Evolutionary conservation across 441 rosid species (phyloP), one percentile per base, ranked within the genome.

Genomic region (Croton laevigatus): DNA sequence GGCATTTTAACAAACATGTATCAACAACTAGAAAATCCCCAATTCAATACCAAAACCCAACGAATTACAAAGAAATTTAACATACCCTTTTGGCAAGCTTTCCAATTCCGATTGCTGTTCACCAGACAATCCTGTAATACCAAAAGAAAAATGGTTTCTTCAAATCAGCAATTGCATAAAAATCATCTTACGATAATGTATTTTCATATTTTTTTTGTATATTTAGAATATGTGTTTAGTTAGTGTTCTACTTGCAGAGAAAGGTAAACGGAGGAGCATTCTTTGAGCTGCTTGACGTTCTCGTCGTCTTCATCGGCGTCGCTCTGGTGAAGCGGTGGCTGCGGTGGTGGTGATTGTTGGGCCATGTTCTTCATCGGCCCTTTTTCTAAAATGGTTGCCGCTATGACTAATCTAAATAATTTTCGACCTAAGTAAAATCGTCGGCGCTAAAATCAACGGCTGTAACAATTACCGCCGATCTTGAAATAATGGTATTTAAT

Each of bases 201-300:
- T 64, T 0, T 52, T 19, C 13, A 8, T 13, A 49, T 16, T 13
- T 13, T n/a, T 49, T 55, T 4, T 8, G 13, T 22, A n/a, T 27
- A 3, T 12, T n/a, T 34, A 13, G 22, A 58, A 9, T 3, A 17
- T 27, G 20, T 2, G 16, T 14, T 53, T 10, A 13, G 4, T 51
- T 19, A 8, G 3, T 17, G 17, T 48, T 19, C 68, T 63, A 89
- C 97, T 90, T 91, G 98, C 61, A 88, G 74, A 65, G 93, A 75
- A 40, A 91, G 75, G 75, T 94, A 91, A 66, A 87, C 71, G 66
- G 89, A 74, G 72, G 97, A 91, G 75, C 97, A 94, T 48, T 94
- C 90, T 44, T 74, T 75, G 59, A 91, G 92, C 79, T 91, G 98
- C 84, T 87, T 94, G 69, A 91, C 95, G 84, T 79, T 91, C 84